These are phyloP conservation scores for Mycena sp. DNA, from an alignment of 1,284 basidiomycete species.

Conservation along the genomic window DNA sequence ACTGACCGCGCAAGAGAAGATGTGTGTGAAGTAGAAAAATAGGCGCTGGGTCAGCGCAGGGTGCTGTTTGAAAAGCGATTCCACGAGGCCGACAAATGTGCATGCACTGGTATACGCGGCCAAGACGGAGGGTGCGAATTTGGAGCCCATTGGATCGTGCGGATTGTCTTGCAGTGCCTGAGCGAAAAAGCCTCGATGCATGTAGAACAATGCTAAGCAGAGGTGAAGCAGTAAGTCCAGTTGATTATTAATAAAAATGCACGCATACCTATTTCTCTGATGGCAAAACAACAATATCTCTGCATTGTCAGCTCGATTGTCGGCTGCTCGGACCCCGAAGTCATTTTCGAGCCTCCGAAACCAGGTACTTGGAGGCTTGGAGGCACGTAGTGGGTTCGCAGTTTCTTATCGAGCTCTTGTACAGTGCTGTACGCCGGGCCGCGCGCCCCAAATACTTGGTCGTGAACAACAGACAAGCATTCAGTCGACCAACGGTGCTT, in stretches of 20 bases:
- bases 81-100: slow-evolving; percentile 72
- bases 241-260: neutral
- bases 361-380: slow-evolving; percentile 73
- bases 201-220: slow-evolving; percentile 69
- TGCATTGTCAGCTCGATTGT: slow-evolving; percentile 71
- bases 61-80: slow-evolving; percentile 72
- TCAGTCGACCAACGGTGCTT: slow-evolving; percentile 72
- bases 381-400: slow-evolving; percentile 69
- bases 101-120: slow-evolving; percentile 75
- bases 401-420: slow-evolving; percentile 72
- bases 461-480: slow-evolving; percentile 71
- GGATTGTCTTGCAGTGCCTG: slow-evolving; percentile 72
- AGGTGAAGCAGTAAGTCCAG: neutral
- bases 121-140: slow-evolving; percentile 74
- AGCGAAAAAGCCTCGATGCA: slow-evolving; percentile 80
- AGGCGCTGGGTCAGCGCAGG: slow-evolving; percentile 70
- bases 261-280: slow-evolving; percentile 70
- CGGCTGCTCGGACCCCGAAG: slow-evolving; percentile 56
- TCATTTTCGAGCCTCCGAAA: slow-evolving; percentile 62
- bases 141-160: slow-evolving; percentile 73
- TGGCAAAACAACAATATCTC: slow-evolving; percentile 70
- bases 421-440: slow-evolving; percentile 69
- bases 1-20: slow-evolving; percentile 77
- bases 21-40: slow-evolving; percentile 80
- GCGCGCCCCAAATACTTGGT: slow-evolving; percentile 72